A percentile compares a stretch with the other conserved stretches of the same genome.
These are phyloP conservation scores for Rhizomucor pusillus DNA, from an alignment of 371 early-diverging fungal species.

Conservation along the genomic window DNA sequence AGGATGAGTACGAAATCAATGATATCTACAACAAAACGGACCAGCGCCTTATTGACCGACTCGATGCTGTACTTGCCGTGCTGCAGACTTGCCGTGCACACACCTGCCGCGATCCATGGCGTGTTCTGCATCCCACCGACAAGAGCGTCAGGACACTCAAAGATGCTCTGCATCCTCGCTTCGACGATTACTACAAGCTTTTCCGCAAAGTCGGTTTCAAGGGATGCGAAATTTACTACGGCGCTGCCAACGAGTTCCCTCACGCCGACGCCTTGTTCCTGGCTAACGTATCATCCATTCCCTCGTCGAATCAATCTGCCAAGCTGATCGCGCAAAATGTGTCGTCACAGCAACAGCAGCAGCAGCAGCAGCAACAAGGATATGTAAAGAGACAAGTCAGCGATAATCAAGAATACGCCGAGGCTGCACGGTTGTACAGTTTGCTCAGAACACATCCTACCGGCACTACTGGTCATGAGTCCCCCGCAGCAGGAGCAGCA, in stretches of 20 bases:
- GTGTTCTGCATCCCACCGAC: slow-evolving; percentile 39
- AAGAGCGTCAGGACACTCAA: slow-evolving; percentile 20
- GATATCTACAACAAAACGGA: slow-evolving; percentile 39
- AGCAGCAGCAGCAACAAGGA: no score
- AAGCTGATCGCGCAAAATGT: no score
- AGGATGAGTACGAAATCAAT: slow-evolving; percentile 57
- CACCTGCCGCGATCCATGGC: slow-evolving; percentile 62
- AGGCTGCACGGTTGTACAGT: no score
- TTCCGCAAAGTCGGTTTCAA: slow-evolving; percentile 29
- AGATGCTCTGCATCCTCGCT: slow-evolving; percentile 28
- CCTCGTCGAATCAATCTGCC: no score
- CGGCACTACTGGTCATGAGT: background rate
- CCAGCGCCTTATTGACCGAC: slow-evolving; percentile 34
- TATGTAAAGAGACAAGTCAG: background rate
- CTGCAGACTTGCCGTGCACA: slow-evolving; percentile 54
- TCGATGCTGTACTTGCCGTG: slow-evolving; percentile 58
- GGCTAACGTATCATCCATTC: background rate
- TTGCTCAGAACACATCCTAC: no score
- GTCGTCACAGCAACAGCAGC: no score
- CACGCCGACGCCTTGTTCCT: background rate
- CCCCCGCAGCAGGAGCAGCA: background rate
- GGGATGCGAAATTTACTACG: slow-evolving; percentile 28
- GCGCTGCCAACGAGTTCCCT: background rate
- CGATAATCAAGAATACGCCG: background rate
- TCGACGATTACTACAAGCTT: slow-evolving; percentile 27